Base-by-base conservation (phyloP, 1,284 basidiomycete genomes). In the Moesziomyces sp. region DNA sequence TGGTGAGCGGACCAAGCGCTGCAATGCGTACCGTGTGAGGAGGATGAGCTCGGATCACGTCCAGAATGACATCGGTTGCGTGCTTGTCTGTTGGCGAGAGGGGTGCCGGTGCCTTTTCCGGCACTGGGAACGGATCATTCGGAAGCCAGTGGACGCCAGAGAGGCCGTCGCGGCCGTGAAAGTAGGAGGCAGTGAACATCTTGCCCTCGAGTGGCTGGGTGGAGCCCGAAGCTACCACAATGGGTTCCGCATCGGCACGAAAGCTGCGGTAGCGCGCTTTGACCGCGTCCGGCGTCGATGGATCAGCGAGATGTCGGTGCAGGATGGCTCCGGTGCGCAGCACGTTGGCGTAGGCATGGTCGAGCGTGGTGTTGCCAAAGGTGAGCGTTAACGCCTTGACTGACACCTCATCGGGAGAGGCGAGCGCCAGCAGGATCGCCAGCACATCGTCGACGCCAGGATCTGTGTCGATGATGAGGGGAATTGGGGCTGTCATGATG, bases 381-480 rank as follows among this genome's bases (percentile, higher is more conserved):
- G 91, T 90, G 7, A 92, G 86, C 26, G 92, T 88, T 74, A 92
- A 90, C 0, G 91, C 91, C 46, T 83, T 80, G 24, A 84, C 68
- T 18, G 65, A 52, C 18, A 79, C 76, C 35, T 77, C 64, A 38
- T 65, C 63, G 3, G 79, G 74, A 11, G 79, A 79, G 5, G 70
- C 79, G 23, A 79, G 66, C 0, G 77, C 77, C 24, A 85, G 79
- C 52, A 86, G 77, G 68, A 86, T 90, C 42, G 94, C 94, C 47
- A 96, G 84, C 42, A 90, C 88, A 83, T 98, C 95, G 85, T 98
- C 95, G 3, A 97, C 92, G 48, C 95, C 95, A 23, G 84, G 84
- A 59, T 85, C 84, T 2, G 83, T 84, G 62, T 80, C 78, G 64
- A 67, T 70, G 61, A 77, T 66, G 18, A 73, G 67, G 11, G 71